Conservation (phyloP, 164 flowering plant genomes). For the Hamamelis virginiana region DNA sequence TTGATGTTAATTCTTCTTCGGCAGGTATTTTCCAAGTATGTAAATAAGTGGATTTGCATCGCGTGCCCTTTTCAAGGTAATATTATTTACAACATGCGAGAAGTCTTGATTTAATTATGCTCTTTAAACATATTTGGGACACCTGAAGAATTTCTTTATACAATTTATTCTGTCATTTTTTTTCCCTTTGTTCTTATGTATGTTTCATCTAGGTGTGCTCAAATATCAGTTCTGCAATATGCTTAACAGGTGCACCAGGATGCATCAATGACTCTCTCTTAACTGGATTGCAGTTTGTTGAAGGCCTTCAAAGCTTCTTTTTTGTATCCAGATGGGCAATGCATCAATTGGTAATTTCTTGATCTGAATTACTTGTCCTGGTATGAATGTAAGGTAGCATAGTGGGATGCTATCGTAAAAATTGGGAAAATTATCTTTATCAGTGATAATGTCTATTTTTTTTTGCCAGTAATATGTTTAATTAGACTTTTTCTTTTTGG, state of each 20-base stretch:
- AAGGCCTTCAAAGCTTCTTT: conserved; percentile 76
- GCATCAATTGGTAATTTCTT: conserved; percentile 85
- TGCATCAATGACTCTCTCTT: conserved; percentile 82
- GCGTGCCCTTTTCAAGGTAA: conserved; percentile 96
- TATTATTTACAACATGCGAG: not conserved
- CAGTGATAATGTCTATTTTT: not conserved
- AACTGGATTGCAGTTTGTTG: conserved; percentile 86
- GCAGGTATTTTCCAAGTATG: conserved; percentile 77
- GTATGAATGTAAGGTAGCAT: not conserved
- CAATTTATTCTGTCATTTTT: not conserved
- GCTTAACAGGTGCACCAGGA: conserved; percentile 90
- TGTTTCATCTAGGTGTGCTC: not conserved
- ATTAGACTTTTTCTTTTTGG: not conserved
- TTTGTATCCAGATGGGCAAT: conserved; percentile 90
- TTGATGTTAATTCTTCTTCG: conserved; percentile 15
- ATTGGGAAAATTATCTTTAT: not conserved
- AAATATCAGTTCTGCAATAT: conserved; percentile 15
- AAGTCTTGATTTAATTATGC: too few species aligned
- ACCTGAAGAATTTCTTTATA: not conserved
- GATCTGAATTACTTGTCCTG: not conserved
- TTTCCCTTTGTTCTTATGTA: too few species aligned
- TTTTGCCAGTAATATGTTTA: not conserved
- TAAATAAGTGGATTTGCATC: conserved; percentile 87
- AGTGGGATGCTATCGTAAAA: not conserved
- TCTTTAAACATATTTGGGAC: not conserved